phyloP scores from a whole-genome alignment of 2,329 filamentous ascomycete genomes.

The Clonostachys byssicola region DNA sequence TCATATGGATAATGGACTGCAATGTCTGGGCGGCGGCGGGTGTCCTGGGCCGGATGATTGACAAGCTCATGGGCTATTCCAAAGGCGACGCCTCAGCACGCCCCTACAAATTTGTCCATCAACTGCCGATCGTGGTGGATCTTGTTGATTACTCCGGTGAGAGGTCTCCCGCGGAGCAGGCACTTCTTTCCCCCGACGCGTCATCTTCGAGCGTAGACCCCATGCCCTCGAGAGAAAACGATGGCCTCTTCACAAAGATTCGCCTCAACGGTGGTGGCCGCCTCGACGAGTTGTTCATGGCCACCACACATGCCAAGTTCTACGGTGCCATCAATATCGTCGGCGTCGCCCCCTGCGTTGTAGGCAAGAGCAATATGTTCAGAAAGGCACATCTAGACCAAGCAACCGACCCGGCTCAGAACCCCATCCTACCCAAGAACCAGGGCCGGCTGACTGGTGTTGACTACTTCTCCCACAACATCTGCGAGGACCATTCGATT shows the following conservation, averaged over 20 bases:
- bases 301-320: slow-evolving; percentile 92
- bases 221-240: slow-evolving; percentile 17
- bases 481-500: slow-evolving; percentile 96
- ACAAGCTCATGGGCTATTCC: slow-evolving; percentile 70
- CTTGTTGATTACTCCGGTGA: slow-evolving; percentile 29
- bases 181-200: slow-evolving; percentile 13
- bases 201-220: slow-evolving; percentile 14
- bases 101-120: slow-evolving; percentile 90
- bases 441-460: slow-evolving; percentile 59
- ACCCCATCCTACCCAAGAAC: slow-evolving; percentile 33
- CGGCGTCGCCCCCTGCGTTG: slow-evolving; percentile 83
- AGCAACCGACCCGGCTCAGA: slow-evolving; percentile 50
- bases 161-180: slow-evolving; percentile 9
- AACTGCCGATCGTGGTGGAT: slow-evolving; percentile 87
- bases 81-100: slow-evolving; percentile 38
- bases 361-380: slow-evolving; percentile 99
- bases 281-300: slow-evolving; percentile 92
- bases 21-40: slow-evolving; percentile 88
- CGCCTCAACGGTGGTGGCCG: slow-evolving; percentile 64
- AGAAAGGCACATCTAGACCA: slow-evolving; percentile 83
- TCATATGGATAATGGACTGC: slow-evolving; percentile 94
- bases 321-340: slow-evolving; percentile 97
- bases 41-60: slow-evolving; percentile 83
- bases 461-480: slow-evolving; percentile 91
- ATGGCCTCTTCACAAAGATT: slow-evolving; percentile 6